Evolutionary conservation across 2,329 filamentous ascomycete species (phyloP).

Genomic region (Fusarium veterinarium): DNA sequence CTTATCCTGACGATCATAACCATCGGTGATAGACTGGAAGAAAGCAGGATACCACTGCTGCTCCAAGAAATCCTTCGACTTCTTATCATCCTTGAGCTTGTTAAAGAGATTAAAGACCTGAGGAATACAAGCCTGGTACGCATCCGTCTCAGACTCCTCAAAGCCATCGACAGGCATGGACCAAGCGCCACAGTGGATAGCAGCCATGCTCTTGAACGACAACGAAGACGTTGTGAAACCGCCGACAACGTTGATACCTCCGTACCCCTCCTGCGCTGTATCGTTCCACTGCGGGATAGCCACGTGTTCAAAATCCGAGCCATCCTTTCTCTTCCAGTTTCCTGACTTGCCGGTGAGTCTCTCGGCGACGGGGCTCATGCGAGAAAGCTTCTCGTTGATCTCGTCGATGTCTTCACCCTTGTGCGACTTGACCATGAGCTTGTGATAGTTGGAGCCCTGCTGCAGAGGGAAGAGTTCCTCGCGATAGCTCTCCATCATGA

Average conservation of each 20-base stretch:
- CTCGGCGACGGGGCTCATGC: slow-evolving; percentile 35
- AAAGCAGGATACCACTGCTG: slow-evolving; percentile 50
- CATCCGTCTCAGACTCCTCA: slow-evolving; percentile 54
- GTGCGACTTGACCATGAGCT: slow-evolving; percentile 49
- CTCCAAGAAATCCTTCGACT: slow-evolving; percentile 38
- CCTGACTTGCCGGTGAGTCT: slow-evolving; percentile 36
- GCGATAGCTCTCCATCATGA: slow-evolving; percentile 59
- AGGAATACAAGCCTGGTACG: slow-evolving; percentile 59
- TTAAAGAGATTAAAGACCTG: slow-evolving; percentile 52
- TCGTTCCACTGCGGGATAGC: slow-evolving; percentile 45
- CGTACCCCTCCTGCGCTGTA: slow-evolving; percentile 41
- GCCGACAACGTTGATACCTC: slow-evolving; percentile 56
- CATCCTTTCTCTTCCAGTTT: slow-evolving; percentile 36
- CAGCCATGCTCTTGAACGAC: slow-evolving; percentile 57
- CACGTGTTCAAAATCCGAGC: slow-evolving; percentile 44
- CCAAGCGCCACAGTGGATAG: slow-evolving; percentile 56
- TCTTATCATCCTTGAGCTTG: slow-evolving; percentile 37
- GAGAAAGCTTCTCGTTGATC: slow-evolving; percentile 44
- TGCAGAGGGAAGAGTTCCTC: slow-evolving; percentile 60
- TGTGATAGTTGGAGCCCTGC: slow-evolving; percentile 53
- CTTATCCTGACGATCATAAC: slow-evolving; percentile 50
- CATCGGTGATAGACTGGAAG: slow-evolving; percentile 52
- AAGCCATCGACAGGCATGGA: slow-evolving; percentile 55
- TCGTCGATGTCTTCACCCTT: slow-evolving; percentile 38
- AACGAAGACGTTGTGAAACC: slow-evolving; percentile 56